Evolutionary conservation across 805 yeast species (phyloP), one percentile per base, ranked within the genome.

Genomic region (Zygotorulaspora sp.): DNA sequence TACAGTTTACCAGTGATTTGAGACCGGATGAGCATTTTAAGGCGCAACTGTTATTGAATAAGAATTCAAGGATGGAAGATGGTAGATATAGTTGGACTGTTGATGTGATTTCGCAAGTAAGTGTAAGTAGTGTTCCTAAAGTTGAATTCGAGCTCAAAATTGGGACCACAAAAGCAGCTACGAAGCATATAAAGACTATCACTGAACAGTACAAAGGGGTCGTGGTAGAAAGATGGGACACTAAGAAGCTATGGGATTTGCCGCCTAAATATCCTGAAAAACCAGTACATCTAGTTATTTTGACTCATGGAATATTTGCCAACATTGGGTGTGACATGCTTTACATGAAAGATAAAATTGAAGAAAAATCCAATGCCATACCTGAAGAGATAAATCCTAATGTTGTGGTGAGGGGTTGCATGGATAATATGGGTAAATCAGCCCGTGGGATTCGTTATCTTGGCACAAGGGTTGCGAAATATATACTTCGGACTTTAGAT

Each of bases 231-330:
- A 59, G 61, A 21, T 64, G 67, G 45, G 83, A 77, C 46, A 83
- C 96, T 0, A 48, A 70, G 3, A 82, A 78, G 37, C 55, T 90
- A 21, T 92, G 97, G 97, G 74, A 77, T 56, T 55, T 70, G 25
- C 92, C 94, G 0, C 72, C 77, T 1, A 70, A 66, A 2, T 48
- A 63, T 8, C 64, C 70, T 0, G 52, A 65, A 4, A 59, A 63
- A 40, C 92, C 94, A 0, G 74, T 80, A 10, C 98, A 92, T 66
- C 65, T 92, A 39, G 92, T 90, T 2, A 69, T 92, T 3, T 49
- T 89, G 9, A 87, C 96, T 0, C 98, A 92, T 59, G 98, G 98
- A 0, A 71, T 92, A 17, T 95, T 87, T 53, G 85, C 97, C 1
- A 92, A 89, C 53, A 74, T 80, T 4, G 80, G 92, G 1, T 87